Evolutionary conservation across 192 early-diverging fungal species (phyloP).

Genomic region (Endogone sp.): DNA sequence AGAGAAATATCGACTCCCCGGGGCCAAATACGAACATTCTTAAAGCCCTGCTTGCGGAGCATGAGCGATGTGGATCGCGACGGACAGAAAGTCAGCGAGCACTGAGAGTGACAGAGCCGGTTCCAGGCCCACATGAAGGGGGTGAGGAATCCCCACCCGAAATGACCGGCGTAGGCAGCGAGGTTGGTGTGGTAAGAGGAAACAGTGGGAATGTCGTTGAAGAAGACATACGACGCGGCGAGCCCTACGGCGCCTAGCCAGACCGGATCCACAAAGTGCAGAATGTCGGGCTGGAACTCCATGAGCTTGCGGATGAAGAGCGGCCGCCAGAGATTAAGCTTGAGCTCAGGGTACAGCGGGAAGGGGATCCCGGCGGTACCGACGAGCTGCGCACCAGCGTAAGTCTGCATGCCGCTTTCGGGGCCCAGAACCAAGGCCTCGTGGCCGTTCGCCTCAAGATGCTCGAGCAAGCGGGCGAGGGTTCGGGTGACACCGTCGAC

Average conservation of each 20-base stretch:
- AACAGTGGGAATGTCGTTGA: constrained; percentile 13
- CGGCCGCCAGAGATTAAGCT: constrained; percentile 27
- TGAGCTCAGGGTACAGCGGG: constrained; percentile 25
- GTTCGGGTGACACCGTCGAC: constrained; percentile 33
- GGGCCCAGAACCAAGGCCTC: constrained; percentile 25
- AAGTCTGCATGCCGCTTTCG: constrained; percentile 21
- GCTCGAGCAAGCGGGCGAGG: constrained; percentile 18
- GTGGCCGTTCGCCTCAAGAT: constrained; percentile 21
- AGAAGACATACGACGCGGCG: constrained; percentile 1
- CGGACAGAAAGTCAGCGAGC: constrained; percentile 17
- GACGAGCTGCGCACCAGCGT: constrained; percentile 21
- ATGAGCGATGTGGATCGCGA: constrained; percentile 22
- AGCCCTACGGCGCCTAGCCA: constrained; percentile 21
- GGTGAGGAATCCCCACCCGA: constrained; percentile 22
- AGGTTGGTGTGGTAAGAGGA: constrained; percentile 32
- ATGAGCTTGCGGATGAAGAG: constrained; percentile 15
- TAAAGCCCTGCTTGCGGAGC: constrained; percentile 17
- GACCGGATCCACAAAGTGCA: constrained; percentile 30
- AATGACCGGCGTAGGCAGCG: constrained; percentile 23
- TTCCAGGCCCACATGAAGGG: constrained; percentile 31
- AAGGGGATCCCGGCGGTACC: constrained; percentile 28
- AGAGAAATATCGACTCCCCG: constrained; percentile 23
- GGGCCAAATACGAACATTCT: constrained; percentile 23
- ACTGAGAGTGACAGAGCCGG: constrained; percentile 17
- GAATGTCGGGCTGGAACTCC: constrained; percentile 24